Conservation (phyloP, 2,329 filamentous ascomycete species). For the Botrytis porri region DNA sequence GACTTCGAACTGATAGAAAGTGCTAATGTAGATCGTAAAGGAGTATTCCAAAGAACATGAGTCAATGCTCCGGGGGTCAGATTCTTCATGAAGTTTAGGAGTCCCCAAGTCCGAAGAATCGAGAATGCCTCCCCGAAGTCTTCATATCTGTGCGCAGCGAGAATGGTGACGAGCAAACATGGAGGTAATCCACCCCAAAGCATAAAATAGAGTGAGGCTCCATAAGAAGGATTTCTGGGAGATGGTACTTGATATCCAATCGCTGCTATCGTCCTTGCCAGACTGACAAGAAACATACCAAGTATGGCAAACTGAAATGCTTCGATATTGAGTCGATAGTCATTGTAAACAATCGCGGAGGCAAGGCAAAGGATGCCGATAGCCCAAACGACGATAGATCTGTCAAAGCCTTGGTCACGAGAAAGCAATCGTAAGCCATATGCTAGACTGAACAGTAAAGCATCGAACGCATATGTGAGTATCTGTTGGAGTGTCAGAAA, state of each 20-base stretch:
- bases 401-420: slow-evolving; percentile 22
- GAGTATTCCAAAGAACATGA: slow-evolving; percentile 29
- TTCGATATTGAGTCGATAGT: slow-evolving; percentile 31
- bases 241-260: slow-evolving; percentile 26
- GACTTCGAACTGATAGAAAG: slow-evolving; percentile 28
- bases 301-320: slow-evolving; percentile 25
- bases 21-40: slow-evolving; percentile 31
- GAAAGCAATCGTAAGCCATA: slow-evolving; percentile 23
- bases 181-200: slow-evolving; percentile 30
- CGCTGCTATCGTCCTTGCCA: slow-evolving; percentile 28
- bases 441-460: slow-evolving; percentile 29
- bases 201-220: slow-evolving; percentile 28
- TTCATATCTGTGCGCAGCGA: slow-evolving; percentile 30
- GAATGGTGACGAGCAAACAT: slow-evolving; percentile 27
- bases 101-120: slow-evolving; percentile 27
- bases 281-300: slow-evolving; percentile 28
- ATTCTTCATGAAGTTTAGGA: slow-evolving; percentile 23
- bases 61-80: slow-evolving; percentile 29
- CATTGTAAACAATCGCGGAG: slow-evolving; percentile 23
- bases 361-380: slow-evolving; percentile 24
- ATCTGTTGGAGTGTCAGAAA: slow-evolving; percentile 28
- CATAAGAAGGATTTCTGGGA: slow-evolving; percentile 25
- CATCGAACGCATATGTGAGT: slow-evolving; percentile 34
- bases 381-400: slow-evolving; percentile 23
- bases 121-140: slow-evolving; percentile 26